Evolutionary conservation across 2,329 filamentous ascomycete genomes (phyloP).

Genomic region (Fusarium lyarnte): DNA sequence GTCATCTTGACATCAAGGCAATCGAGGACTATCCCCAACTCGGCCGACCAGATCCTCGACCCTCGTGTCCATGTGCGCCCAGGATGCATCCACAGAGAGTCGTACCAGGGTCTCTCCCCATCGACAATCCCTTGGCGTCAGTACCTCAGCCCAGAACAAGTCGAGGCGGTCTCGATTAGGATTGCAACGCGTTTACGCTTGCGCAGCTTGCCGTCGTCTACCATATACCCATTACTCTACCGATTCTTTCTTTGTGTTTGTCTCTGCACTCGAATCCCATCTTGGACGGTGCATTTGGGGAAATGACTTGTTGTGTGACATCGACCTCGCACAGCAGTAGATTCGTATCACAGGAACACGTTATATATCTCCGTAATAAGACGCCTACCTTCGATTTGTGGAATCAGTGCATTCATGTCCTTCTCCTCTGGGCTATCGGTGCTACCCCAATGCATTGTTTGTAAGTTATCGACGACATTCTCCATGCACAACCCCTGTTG

Average conservation of each 20-base stretch:
- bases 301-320: slow-evolving; percentile 20
- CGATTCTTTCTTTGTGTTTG: neutral
- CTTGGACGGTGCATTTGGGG: slow-evolving; percentile 6
- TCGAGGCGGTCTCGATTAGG: slow-evolving; percentile 21
- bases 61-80: slow-evolving; percentile 32
- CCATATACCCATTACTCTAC: neutral
- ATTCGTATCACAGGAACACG: slow-evolving; percentile 15
- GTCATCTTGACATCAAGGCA: slow-evolving; percentile 38
- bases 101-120: slow-evolving; percentile 13
- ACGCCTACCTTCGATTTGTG: slow-evolving; percentile 6
- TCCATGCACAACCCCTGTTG: slow-evolving; percentile 23
- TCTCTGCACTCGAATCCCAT: slow-evolving; percentile 26
- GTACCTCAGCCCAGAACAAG: slow-evolving; percentile 27
- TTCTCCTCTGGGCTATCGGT: slow-evolving; percentile 13
- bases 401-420: slow-evolving; percentile 6
- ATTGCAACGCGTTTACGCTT: slow-evolving; percentile 35
- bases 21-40: slow-evolving; percentile 39
- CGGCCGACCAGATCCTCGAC: slow-evolving; percentile 29
- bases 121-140: slow-evolving; percentile 22
- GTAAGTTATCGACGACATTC: slow-evolving; percentile 24
- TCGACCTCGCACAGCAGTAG: slow-evolving; percentile 18
- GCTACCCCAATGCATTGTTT: slow-evolving; percentile 18
- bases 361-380: slow-evolving; percentile 34
- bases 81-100: slow-evolving; percentile 33
- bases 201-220: slow-evolving; percentile 34